Evolutionary conservation across 2,329 filamentous ascomycete species (phyloP), one percentile per base, ranked within the genome.

Genomic region (Fusarium sp.): DNA sequence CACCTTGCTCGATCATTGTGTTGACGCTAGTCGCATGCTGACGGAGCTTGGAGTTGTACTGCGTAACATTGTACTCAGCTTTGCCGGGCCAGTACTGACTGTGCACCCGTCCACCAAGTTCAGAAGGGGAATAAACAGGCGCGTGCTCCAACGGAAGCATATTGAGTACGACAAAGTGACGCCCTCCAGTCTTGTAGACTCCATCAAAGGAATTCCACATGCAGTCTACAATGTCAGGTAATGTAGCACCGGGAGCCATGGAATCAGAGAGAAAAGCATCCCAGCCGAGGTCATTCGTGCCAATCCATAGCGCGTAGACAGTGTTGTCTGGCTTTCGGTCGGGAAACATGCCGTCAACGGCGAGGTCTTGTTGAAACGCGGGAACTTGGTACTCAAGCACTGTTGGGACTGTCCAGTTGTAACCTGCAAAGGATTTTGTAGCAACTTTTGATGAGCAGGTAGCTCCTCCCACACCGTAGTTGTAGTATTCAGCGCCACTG

Each of bases 371-470:
- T 18, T 58, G 35, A 1, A 58, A 58, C 2, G 56, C 56, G 7
- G 56, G 56, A n/a, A 58, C 56, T 3, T 58, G 56, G 18, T 58
- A 58, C 35, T 58, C 56, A 10, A 58, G 56, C 8, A 58, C 56
- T 9, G 56, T 58, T 6, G 56, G 56, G 7, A 40, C 35, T 8
- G 56, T 38, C 56, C 56, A 58, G 24, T 40, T 40, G 16, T 27
- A 58, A 2, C 35, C 35, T 6, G 14, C 20, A n/a, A 58, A 58
- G 2, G 6, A n/a, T 9, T 37, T 37, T 14, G 56, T 58, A 4
- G 56, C 56, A 18, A 58, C 16, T 11, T 58, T 38, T 11, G 10
- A 37, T 5, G 56, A 58, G 18, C 56, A 58, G 16, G 56, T 58
- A n/a, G 56, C 22, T 29, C 56, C 56, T 14, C 56, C 56, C 1